Evolutionary conservation across 2,329 filamentous ascomycete species (phyloP), one percentile per base, ranked within the genome.

Genomic region (Zymoseptoria ardabiliae): DNA sequence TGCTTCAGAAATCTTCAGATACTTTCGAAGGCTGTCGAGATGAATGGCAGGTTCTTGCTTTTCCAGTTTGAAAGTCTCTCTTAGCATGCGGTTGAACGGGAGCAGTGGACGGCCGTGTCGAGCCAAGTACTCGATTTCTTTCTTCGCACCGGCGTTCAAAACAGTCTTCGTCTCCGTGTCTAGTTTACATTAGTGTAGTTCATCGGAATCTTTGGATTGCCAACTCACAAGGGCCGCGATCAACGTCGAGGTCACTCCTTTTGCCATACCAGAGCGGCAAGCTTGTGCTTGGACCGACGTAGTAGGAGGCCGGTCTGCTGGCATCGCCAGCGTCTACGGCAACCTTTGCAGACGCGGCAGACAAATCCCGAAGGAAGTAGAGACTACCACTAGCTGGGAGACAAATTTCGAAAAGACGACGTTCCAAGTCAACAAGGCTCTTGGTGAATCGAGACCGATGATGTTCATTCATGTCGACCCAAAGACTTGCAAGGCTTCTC

Each of bases 321-420:
- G n/a, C 7, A 19, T 61, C 54, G 6, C 58, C 22, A 8, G 54
- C 50, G 28, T 61, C 52, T 35, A 71, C 23, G 1, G 68, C 58
- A n/a, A 70, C 25, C 22, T 61, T 67, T 20, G 17, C 61, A 22
- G 49, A 54, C 8, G 45, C 57, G 28, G 49, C n/a, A 41, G 61
- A 50, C 20, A 71, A 41, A 50, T 72, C 69, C 59, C 64, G 53
- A 68, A 73, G 59, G 71, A 69, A 67, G 55, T 72, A 75, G 8
- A 75, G 45, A 59, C 72, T 73, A 21, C 71, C 71, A 51, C 66
- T 71, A 28, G 72, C 71, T n/a, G 66, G 68, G 53, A 74, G 63
- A 20, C 11, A 21, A 48, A 74, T 61, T 41, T 58, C 53, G 48
- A 69, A 69, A 3, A 74, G 55, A 54, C 58, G 61, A 28, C 58